Evolutionary conservation across 2,329 filamentous ascomycete species (phyloP).

Genomic region (Paracamarosporium sp.): DNA sequence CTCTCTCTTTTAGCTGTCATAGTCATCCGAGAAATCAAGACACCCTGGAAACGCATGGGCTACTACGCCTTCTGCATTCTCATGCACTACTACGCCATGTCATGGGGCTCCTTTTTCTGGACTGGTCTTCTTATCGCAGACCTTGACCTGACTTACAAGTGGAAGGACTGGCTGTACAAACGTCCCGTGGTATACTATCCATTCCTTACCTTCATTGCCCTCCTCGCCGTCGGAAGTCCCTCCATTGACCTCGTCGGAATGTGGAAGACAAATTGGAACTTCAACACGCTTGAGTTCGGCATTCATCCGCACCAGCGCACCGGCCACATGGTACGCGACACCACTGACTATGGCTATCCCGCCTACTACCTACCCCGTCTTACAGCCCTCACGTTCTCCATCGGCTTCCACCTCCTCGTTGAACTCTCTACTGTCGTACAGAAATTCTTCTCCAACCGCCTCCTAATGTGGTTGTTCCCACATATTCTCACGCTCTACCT

Average conservation of each 20-base stretch:
- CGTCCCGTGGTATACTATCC: constrained; percentile 43
- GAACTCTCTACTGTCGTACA: constrained; percentile 42
- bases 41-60: constrained; percentile 49
- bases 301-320: constrained; percentile 48
- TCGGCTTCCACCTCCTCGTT: constrained; percentile 35
- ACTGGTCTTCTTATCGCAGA: constrained; percentile 51
- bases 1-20: constrained; percentile 47
- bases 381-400: constrained; percentile 47
- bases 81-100: constrained; percentile 52
- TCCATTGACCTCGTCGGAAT: constrained; percentile 39
- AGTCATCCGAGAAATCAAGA: constrained; percentile 51
- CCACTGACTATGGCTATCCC: constrained; percentile 41
- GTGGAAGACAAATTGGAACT: constrained; percentile 34
- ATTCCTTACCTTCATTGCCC: constrained; percentile 29
- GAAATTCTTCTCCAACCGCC: constrained; percentile 44
- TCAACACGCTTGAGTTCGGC: constrained; percentile 45
- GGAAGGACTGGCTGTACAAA: constrained; percentile 43
- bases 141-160: constrained; percentile 52
- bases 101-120: constrained; percentile 52
- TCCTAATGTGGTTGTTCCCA: constrained; percentile 50
- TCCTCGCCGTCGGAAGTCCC: constrained; percentile 30
- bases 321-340: constrained; percentile 41
- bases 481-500: constrained; percentile 56
- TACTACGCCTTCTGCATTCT: constrained; percentile 50
- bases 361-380: constrained; percentile 50